Evolutionary conservation across 306 rosid genomes (phyloP).

Genomic region (Gynostemma pentaphyllum): DNA sequence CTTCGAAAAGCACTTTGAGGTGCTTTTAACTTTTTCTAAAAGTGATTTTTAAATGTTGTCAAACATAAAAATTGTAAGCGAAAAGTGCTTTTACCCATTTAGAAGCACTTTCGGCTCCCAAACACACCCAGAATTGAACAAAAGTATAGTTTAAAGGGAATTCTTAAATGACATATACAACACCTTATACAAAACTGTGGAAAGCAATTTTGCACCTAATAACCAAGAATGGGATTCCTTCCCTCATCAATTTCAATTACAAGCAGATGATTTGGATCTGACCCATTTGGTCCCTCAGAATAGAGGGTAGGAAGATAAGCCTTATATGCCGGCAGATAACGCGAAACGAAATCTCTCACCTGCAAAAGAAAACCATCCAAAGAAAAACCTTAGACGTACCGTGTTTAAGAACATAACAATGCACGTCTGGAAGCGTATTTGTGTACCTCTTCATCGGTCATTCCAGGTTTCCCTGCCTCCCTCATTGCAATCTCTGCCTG

Average conservation of each 20-base stretch:
- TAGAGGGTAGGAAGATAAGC: conserved; percentile 94
- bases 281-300: conserved; percentile 74
- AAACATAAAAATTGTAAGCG: no score
- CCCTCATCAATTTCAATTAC: conserved; percentile 76
- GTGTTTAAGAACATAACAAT: no score
- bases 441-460: conserved; percentile 82
- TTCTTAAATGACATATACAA: no score
- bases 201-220: conserved; percentile 11
- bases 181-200: neutral
- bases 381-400: no score
- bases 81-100: no score
- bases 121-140: no score
- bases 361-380: conserved; percentile 20
- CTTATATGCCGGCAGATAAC: conserved; percentile 82
- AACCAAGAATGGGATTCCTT: conserved; percentile 75
- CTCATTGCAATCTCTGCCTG: conserved; percentile 99
- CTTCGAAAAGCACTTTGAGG: no score
- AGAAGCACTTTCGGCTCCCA: no score
- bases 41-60: no score
- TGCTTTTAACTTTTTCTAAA: no score
- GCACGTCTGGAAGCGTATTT: no score
- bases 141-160: no score
- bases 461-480: conserved; percentile 85
- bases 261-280: conserved; percentile 55
- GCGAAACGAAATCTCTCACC: conserved; percentile 88